Base-by-base conservation (phyloP, 805 yeast species). In the Candida schatavii region DNA sequence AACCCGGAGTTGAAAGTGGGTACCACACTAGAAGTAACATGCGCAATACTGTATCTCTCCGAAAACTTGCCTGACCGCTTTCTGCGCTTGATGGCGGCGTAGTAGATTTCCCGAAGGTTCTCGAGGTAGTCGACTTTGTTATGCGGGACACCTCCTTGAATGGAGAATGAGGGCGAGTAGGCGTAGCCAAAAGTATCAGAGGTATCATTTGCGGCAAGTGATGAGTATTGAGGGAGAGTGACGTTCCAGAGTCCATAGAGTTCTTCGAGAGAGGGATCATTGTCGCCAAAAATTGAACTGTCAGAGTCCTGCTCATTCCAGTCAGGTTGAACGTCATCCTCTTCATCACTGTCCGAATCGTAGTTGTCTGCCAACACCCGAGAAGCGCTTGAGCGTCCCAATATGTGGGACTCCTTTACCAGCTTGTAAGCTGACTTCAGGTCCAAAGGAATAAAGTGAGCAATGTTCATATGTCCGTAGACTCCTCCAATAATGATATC, bases 391-490 rank as follows among this genome's bases (percentile, higher is more conserved):
- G 44, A 28, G 40, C 37, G 18, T 48, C 46, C 23, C 45, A 14
- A 13, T 5, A 31, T n/a, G 46, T 40, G 42, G 37, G 46, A 47
- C n/a, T 17, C 37, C 33, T 52, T 50, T 38, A 78, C 64, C 5
- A 78, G 74, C 44, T 72, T 70, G 67, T 85, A 81, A 0, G 93
- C 87, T 49, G 77, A 75, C 37, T 72, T 74, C 2, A 88, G 74
- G 63, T 88, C 91, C 46, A 84, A 67, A 0, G 95, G 88, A 35
- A 85, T 72, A 57, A 85, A 87, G 64, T 88, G 96, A 57, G 88
- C 96, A 41, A 87, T 70, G 61, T 88, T 88, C 96, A 88, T 88
- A 57, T 88, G 96, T 0, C 96, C 96, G 58, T 77, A 88, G 23
- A 88, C 64, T 9, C 90, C 88, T 15, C 96, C 96, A 47, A 88